Conservation (phyloP, 345 rosid genomes). For the Eucalyptus pauciflora region DNA sequence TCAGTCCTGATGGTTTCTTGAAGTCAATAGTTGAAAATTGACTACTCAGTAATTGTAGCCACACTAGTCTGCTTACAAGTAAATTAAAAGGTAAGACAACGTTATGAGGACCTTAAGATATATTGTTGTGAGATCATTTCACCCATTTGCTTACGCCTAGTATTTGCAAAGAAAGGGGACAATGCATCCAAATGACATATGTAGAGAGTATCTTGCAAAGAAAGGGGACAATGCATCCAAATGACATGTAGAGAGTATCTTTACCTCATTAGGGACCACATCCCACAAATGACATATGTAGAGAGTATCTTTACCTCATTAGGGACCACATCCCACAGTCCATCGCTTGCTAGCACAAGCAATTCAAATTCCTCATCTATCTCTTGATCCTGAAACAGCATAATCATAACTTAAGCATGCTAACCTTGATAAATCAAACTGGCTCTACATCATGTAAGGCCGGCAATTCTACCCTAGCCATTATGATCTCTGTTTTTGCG, state of each 20-base stretch:
- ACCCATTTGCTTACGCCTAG: not conserved
- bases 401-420: not conserved
- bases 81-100: not conserved
- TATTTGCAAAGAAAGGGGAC: not conserved
- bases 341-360: slow-evolving; percentile 96
- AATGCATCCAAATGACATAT: not conserved
- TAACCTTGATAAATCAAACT: not conserved
- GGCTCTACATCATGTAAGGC: not conserved
- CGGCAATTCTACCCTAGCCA: not conserved
- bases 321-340: slow-evolving; percentile 94
- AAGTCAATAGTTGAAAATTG: not conserved
- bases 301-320: slow-evolving; percentile 47
- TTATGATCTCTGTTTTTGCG: not conserved
- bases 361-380: slow-evolving; percentile 64
- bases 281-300: not conserved
- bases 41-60: not conserved
- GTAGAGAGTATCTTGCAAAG: not conserved
- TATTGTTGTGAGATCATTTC: not conserved
- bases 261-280: too few relatives aligned
- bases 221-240: too few relatives aligned
- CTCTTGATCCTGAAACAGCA: slow-evolving; percentile 51
- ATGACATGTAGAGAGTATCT: too few relatives aligned
- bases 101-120: not conserved
- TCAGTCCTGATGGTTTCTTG: not conserved
- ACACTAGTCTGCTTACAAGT: not conserved